These are phyloP conservation scores for Gardenia jasminoides DNA, from an alignment of 257 asterid genomes.

Conservation along the genomic window DNA sequence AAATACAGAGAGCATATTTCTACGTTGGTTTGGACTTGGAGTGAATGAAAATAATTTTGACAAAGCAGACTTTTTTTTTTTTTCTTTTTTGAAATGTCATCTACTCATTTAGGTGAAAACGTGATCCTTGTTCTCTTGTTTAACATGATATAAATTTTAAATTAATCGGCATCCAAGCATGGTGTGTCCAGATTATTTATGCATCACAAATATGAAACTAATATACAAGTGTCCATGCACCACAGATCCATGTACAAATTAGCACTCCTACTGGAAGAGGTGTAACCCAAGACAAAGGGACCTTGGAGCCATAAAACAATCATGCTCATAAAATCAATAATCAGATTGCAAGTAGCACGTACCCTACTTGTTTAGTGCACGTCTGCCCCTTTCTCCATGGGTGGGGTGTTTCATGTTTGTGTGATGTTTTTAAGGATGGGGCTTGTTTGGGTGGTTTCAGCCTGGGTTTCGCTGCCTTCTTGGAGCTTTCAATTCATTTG, in stretches of 20 bases:
- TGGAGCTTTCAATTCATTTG: no score
- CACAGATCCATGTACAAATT: not conserved
- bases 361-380: not conserved
- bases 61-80: no score
- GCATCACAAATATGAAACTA: not conserved
- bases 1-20: no score
- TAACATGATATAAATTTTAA: not conserved
- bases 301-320: conserved; percentile 16
- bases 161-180: not conserved
- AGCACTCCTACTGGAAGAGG: not conserved
- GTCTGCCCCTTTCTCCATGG: not conserved
- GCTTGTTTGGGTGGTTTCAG: no score
- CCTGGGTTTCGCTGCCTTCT: no score
- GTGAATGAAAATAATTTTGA: no score
- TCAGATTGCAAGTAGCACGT: not conserved
- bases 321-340: conserved; percentile 1
- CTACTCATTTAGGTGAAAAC: not conserved
- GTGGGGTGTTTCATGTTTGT: not conserved
- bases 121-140: not conserved
- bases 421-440: no score
- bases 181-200: not conserved
- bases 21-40: no score
- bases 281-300: conserved; percentile 4
- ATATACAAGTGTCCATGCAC: not conserved
- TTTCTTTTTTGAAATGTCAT: not conserved